Base-by-base conservation (phyloP, 179 eudicot species). In the Beta macrorhiza region DNA sequence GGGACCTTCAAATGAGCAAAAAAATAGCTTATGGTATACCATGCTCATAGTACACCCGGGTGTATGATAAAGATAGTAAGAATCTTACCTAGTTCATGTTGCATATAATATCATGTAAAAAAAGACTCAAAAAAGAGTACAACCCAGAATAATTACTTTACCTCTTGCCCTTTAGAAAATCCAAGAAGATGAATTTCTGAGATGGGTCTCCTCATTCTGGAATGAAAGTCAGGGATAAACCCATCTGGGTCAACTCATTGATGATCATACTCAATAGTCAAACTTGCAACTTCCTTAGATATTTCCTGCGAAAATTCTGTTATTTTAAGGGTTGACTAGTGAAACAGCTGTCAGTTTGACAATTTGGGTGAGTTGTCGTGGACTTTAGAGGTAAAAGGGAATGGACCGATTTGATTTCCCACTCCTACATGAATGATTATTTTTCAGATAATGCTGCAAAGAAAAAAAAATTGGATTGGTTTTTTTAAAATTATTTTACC, bases 171-270 rank as follows among this genome's bases (percentile, higher is more conserved):
- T 61, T 0, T n/a, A 4, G 25, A 7, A n/a, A 61, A 61, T n/a
- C 25, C 10, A 61, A 61, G 64, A 61, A 61, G 7, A 61, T 0
- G 19, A n/a, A 19, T n/a, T 17, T 61, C 22, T 19, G 64, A 61
- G 25, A 61, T 61, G 64, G 25, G 10, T 17, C 1, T 61, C 25
- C n/a, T 61, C 25, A 17, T 19, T n/a, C 1, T 61, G 22, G 22
- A 61, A 2, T 61, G n/a, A 61, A 2, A 5, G 5, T 58, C 22
- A 59, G n/a, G 2, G 42, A 61, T 16, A n/a, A 57, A 57, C 25
- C 64, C 64, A 61, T 61, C 10, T 61, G 64, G 25, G 64, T 61
- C 25, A 61, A n/a, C 64, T 61, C 64, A 61, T n/a, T 61, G 64
- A 61, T 61, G 64, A n/a, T n/a, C 64, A 61, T 61, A 61, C 25